Conservation (phyloP, 371 early-diverging fungal species). For the Cokeromyces recurvatus region DNA sequence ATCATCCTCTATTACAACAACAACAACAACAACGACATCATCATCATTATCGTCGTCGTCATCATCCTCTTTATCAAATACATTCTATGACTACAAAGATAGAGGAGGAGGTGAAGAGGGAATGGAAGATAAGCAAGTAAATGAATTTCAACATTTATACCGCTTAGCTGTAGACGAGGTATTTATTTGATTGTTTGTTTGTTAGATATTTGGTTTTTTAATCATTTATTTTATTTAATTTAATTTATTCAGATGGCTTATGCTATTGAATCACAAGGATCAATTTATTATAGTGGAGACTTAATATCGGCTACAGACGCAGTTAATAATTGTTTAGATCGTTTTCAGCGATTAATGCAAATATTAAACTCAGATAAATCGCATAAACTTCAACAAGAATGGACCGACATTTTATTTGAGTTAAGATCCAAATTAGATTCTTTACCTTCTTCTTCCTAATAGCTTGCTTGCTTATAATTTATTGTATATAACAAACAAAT, state of each 20-base stretch:
- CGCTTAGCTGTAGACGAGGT: conserved; percentile 22
- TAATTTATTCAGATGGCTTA: conserved; percentile 5
- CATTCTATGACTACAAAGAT: neutral
- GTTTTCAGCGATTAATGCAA: conserved; percentile 12
- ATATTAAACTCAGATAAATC: conserved; percentile 9
- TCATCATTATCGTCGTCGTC: neutral
- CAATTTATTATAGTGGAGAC: conserved; percentile 26
- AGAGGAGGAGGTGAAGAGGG: neutral
- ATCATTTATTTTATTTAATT: too few relatives aligned
- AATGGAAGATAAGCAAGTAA: conserved; percentile 8
- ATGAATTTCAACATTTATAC: conserved; percentile 11
- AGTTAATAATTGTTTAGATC: conserved; percentile 15
- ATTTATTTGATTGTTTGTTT: neutral
- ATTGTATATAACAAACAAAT: neutral
- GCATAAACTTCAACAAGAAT: conserved; percentile 18
- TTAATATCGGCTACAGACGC: conserved; percentile 12
- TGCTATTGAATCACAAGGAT: conserved; percentile 26
- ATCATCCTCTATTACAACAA: conserved; percentile 12
- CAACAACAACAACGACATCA: neutral
- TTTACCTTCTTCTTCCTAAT: conserved; percentile 12
- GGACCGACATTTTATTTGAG: conserved; percentile 20
- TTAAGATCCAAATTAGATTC: conserved; percentile 16
- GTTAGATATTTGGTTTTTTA: too few relatives aligned
- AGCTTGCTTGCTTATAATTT: neutral
- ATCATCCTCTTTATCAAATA: neutral